These are phyloP conservation scores for Phytomonas sp. DNA, from an alignment of 208 protist species.

Conservation along the genomic window DNA sequence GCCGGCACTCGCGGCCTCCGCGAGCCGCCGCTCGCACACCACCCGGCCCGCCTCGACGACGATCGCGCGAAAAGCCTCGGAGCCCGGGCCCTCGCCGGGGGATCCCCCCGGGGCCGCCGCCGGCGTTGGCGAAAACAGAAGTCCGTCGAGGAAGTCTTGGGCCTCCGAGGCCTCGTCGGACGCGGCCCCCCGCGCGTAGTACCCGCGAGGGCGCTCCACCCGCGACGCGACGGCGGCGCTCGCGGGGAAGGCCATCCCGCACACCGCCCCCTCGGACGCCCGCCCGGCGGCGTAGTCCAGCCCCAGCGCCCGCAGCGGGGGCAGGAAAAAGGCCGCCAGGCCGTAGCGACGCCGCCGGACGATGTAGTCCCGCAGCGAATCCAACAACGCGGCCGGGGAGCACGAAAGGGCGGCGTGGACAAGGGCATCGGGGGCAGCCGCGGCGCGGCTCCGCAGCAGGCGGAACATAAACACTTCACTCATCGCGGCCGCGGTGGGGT, in stretches of 20 bases:
- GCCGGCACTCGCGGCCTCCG: background rate
- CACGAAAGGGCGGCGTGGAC: background rate
- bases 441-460: background rate
- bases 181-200: conserved; percentile 25
- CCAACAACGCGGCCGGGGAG: background rate
- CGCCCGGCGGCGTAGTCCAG: conserved; percentile 37
- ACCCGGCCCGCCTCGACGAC: conserved; percentile 29
- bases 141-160: conserved; percentile 20
- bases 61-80: conserved; percentile 30
- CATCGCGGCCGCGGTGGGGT: background rate
- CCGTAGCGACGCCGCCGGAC: conserved; percentile 29
- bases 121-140: conserved; percentile 9
- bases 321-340: conserved; percentile 53
- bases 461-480: background rate
- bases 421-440: background rate
- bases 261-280: background rate
- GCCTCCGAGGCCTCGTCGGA: conserved; percentile 20
- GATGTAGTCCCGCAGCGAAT: conserved; percentile 29
- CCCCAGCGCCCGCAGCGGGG: conserved; percentile 57
- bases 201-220: conserved; percentile 43
- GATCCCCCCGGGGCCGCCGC: background rate
- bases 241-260: conserved; percentile 21
- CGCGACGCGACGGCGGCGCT: conserved; percentile 36
- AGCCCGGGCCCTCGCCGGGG: background rate
- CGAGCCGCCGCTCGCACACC: conserved; percentile 12